A percentile compares a stretch with the other conserved stretches of the same genome.
Conservation (phyloP, 2,329 filamentous ascomycete genomes). For the Hirsutella minnesotensis region DNA sequence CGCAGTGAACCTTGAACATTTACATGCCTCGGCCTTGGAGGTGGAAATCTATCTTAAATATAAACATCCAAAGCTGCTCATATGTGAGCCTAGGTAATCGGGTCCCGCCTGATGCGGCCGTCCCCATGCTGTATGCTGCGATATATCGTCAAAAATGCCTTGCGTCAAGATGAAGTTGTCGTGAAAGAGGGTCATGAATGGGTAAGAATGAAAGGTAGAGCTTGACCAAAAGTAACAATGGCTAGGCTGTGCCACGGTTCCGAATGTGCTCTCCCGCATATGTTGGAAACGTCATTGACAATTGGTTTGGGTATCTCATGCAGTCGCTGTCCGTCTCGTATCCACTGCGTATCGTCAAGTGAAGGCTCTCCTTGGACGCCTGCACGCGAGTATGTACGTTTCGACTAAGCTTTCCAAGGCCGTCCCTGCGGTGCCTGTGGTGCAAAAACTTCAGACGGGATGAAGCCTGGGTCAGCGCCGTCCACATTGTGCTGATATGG, state of each 20-base stretch:
- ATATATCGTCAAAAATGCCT: not conserved
- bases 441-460: no score
- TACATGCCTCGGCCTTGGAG: no score
- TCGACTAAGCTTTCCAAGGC: no score
- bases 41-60: not conserved
- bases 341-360: no score
- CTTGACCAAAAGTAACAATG: not conserved
- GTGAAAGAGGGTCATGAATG: not conserved
- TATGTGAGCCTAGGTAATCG: not conserved
- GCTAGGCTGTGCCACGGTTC: no score
- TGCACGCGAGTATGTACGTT: no score
- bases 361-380: no score
- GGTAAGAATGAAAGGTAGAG: no score
- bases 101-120: not conserved
- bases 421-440: no score
- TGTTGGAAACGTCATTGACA: no score
- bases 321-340: not conserved
- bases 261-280: no score
- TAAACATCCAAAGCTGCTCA: not conserved
- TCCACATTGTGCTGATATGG: slow-evolving; percentile 1
- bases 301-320: not conserved
- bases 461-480: not conserved
- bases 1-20: no score
- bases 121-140: not conserved
- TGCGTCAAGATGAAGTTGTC: not conserved